Percentiles rank a stretch among this genome's conserved stretches.
phyloP scores from a whole-genome alignment of 768 basidiomycete species.

The Macrocybe gigantea region DNA sequence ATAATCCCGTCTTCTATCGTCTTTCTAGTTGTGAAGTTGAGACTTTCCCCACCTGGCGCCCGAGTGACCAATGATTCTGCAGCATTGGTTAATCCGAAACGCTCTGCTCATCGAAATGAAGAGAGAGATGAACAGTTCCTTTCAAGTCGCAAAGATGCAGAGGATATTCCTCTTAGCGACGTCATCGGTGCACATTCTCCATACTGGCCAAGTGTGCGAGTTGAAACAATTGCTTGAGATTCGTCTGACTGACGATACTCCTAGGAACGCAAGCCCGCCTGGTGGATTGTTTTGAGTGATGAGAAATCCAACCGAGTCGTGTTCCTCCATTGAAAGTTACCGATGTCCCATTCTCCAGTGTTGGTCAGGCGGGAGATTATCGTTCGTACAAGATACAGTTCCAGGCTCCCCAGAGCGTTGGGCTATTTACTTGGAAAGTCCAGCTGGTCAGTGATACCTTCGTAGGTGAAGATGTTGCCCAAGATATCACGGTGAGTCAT shows the following conservation, averaged over 20 bases:
- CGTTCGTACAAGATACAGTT: slow-evolving; percentile 89
- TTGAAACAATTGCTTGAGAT: not conserved
- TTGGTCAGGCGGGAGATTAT: slow-evolving; percentile 49
- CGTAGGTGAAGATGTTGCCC: slow-evolving; percentile 71
- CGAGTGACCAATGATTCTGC: slow-evolving; percentile 31
- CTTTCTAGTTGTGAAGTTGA: slow-evolving; percentile 78
- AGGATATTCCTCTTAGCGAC: slow-evolving; percentile 45
- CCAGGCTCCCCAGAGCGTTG: slow-evolving; percentile 84
- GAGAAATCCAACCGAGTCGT: slow-evolving; percentile 80
- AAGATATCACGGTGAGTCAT: slow-evolving; percentile 63
- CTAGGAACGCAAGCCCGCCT: slow-evolving; percentile 82
- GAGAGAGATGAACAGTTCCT: slow-evolving; percentile 72
- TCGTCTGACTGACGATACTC: not conserved
- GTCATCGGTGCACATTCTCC: slow-evolving; percentile 80
- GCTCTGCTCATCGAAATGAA: slow-evolving; percentile 40
- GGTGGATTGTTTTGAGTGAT: slow-evolving; percentile 91
- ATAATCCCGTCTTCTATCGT: slow-evolving; percentile 89
- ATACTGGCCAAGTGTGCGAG: slow-evolving; percentile 79
- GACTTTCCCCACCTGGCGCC: slow-evolving; percentile 52
- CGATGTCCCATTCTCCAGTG: slow-evolving; percentile 66
- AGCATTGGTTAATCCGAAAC: slow-evolving; percentile 43
- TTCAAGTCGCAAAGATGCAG: slow-evolving; percentile 51
- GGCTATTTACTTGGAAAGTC: slow-evolving; percentile 85
- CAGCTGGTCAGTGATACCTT: slow-evolving; percentile 86
- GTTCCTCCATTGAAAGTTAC: slow-evolving; percentile 77